These are phyloP conservation scores for Chlamydomonas sp. DNA, from an alignment of 139 green algal species.

Conservation along the genomic window DNA sequence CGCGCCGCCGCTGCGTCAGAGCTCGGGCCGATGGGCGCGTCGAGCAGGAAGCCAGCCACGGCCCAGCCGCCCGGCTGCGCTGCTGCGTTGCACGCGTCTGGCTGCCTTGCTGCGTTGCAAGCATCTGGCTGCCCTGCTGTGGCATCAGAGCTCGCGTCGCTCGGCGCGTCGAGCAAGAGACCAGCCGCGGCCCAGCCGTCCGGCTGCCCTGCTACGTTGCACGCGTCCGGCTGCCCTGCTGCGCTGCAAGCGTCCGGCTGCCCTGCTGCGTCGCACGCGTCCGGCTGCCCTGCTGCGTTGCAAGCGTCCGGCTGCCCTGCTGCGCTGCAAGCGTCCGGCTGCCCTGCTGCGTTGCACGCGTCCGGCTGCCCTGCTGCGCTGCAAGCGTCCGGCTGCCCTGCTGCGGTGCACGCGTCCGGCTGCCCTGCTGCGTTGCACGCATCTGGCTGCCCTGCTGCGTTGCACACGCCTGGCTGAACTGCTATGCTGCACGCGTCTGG, in stretches of 20 bases:
- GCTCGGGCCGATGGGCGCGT: too few relatives aligned
- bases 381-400: not conserved
- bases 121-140: not conserved
- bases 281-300: too few relatives aligned
- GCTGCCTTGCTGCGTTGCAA: not conserved
- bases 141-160: too few relatives aligned
- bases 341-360: too few relatives aligned
- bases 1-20: too few relatives aligned
- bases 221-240: not conserved
- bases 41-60: too few relatives aligned
- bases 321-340: too few relatives aligned
- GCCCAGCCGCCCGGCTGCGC: not conserved
- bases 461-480: not conserved
- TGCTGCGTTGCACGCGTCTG: not conserved
- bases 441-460: not conserved
- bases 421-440: not conserved
- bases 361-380: too few relatives aligned
- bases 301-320: too few relatives aligned
- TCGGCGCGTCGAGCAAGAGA: too few relatives aligned
- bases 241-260: not conserved
- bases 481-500: not conserved
- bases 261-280: not conserved
- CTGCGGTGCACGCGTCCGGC: not conserved
- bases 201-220: not conserved
- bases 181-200: constrained; percentile 1